Conservation (phyloP, 192 early-diverging fungal species). For the Chytriomyces hyalinus region DNA sequence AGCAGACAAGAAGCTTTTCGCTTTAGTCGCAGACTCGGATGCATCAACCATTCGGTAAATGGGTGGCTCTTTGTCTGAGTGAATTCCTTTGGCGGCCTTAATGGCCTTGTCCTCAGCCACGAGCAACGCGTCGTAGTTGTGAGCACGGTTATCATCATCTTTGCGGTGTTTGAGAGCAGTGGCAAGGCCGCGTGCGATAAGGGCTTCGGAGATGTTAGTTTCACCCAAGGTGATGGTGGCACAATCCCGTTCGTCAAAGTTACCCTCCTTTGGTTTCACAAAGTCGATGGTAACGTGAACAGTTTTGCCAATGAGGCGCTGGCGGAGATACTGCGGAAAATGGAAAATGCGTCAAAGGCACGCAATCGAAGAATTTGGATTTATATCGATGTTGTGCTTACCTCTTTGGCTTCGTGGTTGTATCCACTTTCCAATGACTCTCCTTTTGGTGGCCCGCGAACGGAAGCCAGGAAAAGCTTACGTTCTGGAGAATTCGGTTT, state of each 20-base stretch:
- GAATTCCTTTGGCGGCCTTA: slow-evolving; percentile 76
- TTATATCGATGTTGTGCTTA: not conserved
- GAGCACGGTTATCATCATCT: slow-evolving; percentile 87
- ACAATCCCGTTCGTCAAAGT: slow-evolving; percentile 85
- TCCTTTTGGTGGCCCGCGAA: slow-evolving; percentile 72
- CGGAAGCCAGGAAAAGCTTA: slow-evolving; percentile 64
- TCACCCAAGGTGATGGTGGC: slow-evolving; percentile 77
- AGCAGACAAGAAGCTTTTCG: slow-evolving; percentile 83
- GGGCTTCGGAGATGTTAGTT: slow-evolving; percentile 56
- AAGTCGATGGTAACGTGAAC: slow-evolving; percentile 83
- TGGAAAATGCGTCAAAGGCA: not conserved
- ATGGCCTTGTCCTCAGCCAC: slow-evolving; percentile 80
- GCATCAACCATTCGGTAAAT: slow-evolving; percentile 79
- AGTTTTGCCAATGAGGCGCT: slow-evolving; percentile 83
- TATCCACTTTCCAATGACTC: slow-evolving; percentile 80
- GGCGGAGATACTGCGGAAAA: slow-evolving; percentile 67
- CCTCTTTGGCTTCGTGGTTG: slow-evolving; percentile 85
- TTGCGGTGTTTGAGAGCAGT: slow-evolving; percentile 78
- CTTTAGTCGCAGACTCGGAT: slow-evolving; percentile 79
- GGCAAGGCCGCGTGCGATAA: slow-evolving; percentile 69
- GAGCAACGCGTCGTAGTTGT: slow-evolving; percentile 83
- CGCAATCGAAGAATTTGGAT: not conserved
- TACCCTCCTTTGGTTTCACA: slow-evolving; percentile 84
- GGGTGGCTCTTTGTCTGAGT: slow-evolving; percentile 82
- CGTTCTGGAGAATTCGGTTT: slow-evolving; percentile 50